Evolutionary conservation across 192 early-diverging fungal genomes (phyloP), one percentile per base, ranked within the genome.

Genomic region (Pilaira anomala): DNA sequence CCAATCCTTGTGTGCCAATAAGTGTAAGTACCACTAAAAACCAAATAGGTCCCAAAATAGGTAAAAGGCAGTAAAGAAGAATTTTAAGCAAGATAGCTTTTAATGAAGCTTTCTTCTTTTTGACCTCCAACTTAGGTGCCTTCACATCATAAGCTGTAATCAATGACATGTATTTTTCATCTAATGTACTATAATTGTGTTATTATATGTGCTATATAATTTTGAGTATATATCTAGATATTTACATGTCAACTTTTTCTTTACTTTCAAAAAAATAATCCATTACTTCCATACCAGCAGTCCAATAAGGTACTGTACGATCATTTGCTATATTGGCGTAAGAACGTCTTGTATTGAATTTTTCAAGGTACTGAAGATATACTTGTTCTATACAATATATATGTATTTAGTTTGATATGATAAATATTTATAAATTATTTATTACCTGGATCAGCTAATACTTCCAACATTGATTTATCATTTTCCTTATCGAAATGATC

Each of bases 301-400:
- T 85, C 84, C 84, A 85, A 53, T 77, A 82, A 19, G 82, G 84
- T 0, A 85, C 84, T n/a, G 72, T 78, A 52, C 76, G 69, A 51
- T 85, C 84, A 48, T 81, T 78, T 0, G 49, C 28, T 12, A 74
- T 60, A 52, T 85, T 85, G 39, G 78, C 78, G 49, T 83, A 85
- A 6, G 78, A 21, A 18, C 63, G 50, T 39, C 70, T 57, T n/a
- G 67, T 36, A 30, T 79, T 77, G 48, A 85, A 85, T 42, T 53
- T 29, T 7, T 55, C 42, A 21, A 85, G 60, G 24, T 70, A 76
- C 41, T 78, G 72, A 12, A 70, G 60, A 60, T 52, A 69, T 28
- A 49, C 45, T 14, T 42, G 19, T 1, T 42, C 65, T 66, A 41
- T 62, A 24, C 29, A 33, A 3, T 19, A 13, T 7, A 24, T 22